A percentile compares a stretch with the other conserved stretches of the same genome.
phyloP scores from a whole-genome alignment of 805 yeast species.

The Cyberlindnera bimundalis region DNA sequence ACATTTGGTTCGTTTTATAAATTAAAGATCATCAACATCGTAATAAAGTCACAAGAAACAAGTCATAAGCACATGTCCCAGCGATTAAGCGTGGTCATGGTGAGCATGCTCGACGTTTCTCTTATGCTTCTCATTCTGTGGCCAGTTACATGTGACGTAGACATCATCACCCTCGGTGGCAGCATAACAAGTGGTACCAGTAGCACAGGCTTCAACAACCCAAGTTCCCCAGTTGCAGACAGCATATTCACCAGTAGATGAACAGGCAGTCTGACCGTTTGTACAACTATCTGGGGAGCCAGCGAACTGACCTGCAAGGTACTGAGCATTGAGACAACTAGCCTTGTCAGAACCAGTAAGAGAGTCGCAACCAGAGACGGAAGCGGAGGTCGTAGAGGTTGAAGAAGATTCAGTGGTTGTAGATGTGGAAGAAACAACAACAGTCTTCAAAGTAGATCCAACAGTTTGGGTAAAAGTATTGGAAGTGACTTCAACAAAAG shows the following conservation, averaged over 20 bases:
- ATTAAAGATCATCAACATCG: neutral
- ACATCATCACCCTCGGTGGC: slow-evolving; percentile 40
- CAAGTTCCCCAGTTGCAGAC: slow-evolving; percentile 56
- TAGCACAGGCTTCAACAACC: slow-evolving; percentile 56
- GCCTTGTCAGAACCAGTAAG: slow-evolving; percentile 40
- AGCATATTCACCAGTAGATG: slow-evolving; percentile 47
- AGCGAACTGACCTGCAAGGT: slow-evolving; percentile 38
- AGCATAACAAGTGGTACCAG: slow-evolving; percentile 62
- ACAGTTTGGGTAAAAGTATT: slow-evolving; percentile 9
- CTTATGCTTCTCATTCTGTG: slow-evolving; percentile 24
- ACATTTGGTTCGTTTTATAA: neutral
- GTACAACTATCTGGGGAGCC: slow-evolving; percentile 42
- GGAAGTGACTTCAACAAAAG: slow-evolving; percentile 8
- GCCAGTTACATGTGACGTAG: slow-evolving; percentile 47
- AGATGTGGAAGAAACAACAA: slow-evolving; percentile 10
- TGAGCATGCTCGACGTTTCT: slow-evolving; percentile 20
- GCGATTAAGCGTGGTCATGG: slow-evolving; percentile 2
- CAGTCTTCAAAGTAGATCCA: slow-evolving; percentile 13
- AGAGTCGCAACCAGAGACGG: slow-evolving; percentile 31
- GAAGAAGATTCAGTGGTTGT: slow-evolving; percentile 6
- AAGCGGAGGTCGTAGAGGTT: slow-evolving; percentile 3
- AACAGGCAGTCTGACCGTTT: slow-evolving; percentile 52
- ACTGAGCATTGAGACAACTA: slow-evolving; percentile 42
- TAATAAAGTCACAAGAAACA: neutral
- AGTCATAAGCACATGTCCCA: neutral